Evolutionary conservation across 2,329 filamentous ascomycete species (phyloP), one percentile per base, ranked within the genome.

Genomic region (Penicillium nordicum): DNA sequence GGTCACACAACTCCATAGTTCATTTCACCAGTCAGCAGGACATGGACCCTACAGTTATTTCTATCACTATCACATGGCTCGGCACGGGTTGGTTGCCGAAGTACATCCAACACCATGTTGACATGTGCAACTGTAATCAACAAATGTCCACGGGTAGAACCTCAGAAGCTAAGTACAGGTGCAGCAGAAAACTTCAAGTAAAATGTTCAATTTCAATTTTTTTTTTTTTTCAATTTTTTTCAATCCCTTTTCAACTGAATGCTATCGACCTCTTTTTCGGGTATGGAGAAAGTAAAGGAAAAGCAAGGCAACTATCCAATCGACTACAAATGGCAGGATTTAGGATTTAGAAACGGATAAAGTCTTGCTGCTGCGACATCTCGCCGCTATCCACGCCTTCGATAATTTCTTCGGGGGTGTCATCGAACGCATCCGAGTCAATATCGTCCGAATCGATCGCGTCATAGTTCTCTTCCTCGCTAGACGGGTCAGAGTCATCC

Each of bases 401-500:
- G 51, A 72, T 67, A 32, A 76, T 63, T 56, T 72, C 64, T 58
- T 73, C 71, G 21, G 69, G 62, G 62, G 79, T 77, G 51, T 79
- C 76, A 45, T 77, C 74, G 49, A 75, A 68, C 38, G 71, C 76
- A 56, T 92, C 89, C 53, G 89, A 92, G 74, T 93, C 73, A 50
- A 72, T 66, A 50, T 93, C 89, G 71, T 92, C 87, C 70, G 86
- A 89, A 70, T 88, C 84, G 63, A 86, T 84, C 62, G 76, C 75
- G 52, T 80, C 76, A 59, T 87, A 81, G 50, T 82, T 81, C 61
- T 88, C 88, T 61, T 91, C 89, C 67, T 92, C 88, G 78, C 89
- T 93, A 55, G 89, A 92, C 47, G 90, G 66, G 69, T 94, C 90
- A 68, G 82, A 86, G 70, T 82, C 80, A 60, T 83, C 80, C 43